Base-by-base conservation (phyloP, 2,329 filamentous ascomycete genomes). In the Aspergillus terreus region DNA sequence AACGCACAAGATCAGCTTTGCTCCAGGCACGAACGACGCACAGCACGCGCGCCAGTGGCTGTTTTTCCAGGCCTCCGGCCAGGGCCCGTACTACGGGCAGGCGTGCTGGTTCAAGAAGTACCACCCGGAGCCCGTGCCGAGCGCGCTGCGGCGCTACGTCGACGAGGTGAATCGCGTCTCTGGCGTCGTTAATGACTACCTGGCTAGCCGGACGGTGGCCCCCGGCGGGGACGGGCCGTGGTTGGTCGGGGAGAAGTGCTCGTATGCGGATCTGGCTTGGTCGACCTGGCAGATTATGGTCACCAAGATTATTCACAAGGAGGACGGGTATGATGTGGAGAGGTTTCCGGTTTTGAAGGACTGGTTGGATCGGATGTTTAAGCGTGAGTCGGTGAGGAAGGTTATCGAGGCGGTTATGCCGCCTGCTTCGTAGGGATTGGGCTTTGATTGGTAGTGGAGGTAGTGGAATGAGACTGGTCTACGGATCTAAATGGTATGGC, bases 71-170 rank as follows among this genome's bases (percentile, higher is more conserved):
- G 60, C 62, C n/a, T 66, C 67, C 1, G 74, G 74, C 6, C 75
- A 77, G 50, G 75, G 73, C 1, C 75, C 75, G 1, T 78, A 77
- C 56, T 77, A 67, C 51, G 76, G 76, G 4, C 75, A 77, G 58
- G 61, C 62, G 2, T 62, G 59, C 23, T 78, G 73, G 75, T 77
- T 73, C 62, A 55, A 48, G 14, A 52, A 51, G 5, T 71, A 67
- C 46, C 71, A 76, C 55, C 58, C 59, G 0, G 74, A 78, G 46
- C 72, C 69, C 52, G 11, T 76, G 25, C 65, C 60, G 0, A 69
- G 64, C 14, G 75, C 71, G 6, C 61, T 74, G 15, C 66, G 75
- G 7, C 71, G 76, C 17, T 79, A 77, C 58, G 55, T 57, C 25
- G 65, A 67, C 14, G 75, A 78, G 55, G 63, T 73, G 41, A 63